Percentiles rank a stretch among this genome's conserved stretches.
Conservation (phyloP, 164 flowering plant species). For the Buxus sempervirens region DNA sequence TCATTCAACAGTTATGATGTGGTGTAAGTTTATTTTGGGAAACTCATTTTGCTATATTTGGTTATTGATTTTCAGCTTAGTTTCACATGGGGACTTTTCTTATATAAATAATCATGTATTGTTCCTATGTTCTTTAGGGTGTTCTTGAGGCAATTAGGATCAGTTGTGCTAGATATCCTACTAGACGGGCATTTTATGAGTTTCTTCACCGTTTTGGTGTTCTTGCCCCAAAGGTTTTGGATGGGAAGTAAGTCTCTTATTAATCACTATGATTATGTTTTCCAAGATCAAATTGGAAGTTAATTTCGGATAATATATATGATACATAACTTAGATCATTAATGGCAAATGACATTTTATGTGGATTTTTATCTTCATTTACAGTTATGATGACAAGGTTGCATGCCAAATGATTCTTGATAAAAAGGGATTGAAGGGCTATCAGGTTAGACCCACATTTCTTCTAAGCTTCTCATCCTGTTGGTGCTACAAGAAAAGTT, state of each 20-base stretch:
- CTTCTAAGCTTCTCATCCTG: too few species aligned
- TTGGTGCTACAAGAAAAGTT: too few species aligned
- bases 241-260: too few species aligned
- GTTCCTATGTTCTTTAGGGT: slow-evolving; percentile 41
- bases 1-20: slow-evolving; percentile 93
- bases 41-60: not conserved
- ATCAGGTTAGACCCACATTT: slow-evolving; percentile 50
- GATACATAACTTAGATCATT: too few species aligned
- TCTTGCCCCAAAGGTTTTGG: slow-evolving; percentile 92
- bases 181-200: slow-evolving; percentile 92
- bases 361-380: too few species aligned
- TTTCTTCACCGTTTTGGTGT: slow-evolving; percentile 93
- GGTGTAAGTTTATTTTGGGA: slow-evolving; percentile 66
- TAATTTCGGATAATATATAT: too few species aligned
- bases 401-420: too few species aligned
- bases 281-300: too few species aligned
- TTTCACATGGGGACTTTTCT: not conserved
- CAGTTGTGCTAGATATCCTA: slow-evolving; percentile 99
- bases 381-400: slow-evolving; percentile 83
- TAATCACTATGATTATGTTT: too few species aligned
- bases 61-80: not conserved
- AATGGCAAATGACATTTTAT: too few species aligned
- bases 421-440: too few species aligned
- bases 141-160: slow-evolving; percentile 98
- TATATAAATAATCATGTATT: not conserved